Conservation (phyloP, 2,329 filamentous ascomycete species). For the Fusarium coicis region DNA sequence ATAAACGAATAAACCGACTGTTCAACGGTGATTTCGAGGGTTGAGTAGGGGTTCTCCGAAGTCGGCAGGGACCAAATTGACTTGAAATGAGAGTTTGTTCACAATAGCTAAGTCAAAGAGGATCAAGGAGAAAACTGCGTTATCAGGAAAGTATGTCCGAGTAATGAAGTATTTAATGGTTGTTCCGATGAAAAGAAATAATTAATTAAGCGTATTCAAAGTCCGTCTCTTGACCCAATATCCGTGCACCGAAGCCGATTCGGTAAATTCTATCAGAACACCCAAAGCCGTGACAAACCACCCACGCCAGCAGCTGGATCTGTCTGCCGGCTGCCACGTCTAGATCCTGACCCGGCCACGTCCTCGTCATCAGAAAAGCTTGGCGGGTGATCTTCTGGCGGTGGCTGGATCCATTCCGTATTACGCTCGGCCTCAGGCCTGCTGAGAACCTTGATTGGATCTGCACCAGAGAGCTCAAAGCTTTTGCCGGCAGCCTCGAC, state of each 20-base stretch:
- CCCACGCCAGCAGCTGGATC: not conserved
- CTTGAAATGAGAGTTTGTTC: not conserved
- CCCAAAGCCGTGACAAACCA: constrained; percentile 2
- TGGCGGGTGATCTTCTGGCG: not conserved
- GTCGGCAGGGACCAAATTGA: not conserved
- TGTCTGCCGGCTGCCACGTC: not conserved
- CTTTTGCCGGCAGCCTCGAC: not conserved
- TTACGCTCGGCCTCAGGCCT: not conserved
- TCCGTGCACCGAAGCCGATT: not conserved
- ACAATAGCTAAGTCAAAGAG: not conserved
- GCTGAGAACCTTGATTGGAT: not conserved
- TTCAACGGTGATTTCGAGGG: not conserved
- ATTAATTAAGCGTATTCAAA: not conserved
- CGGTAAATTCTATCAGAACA: not conserved
- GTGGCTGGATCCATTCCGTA: constrained; percentile 1
- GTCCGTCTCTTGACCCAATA: not conserved
- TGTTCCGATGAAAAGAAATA: too few relatives aligned
- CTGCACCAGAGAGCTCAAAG: not conserved
- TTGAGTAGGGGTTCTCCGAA: not conserved
- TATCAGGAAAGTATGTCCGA: rapidly evolving
- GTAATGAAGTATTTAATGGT: not conserved
- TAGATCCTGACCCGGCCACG: rapidly evolving
- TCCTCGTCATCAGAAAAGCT: not conserved
- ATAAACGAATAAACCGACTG: not conserved
- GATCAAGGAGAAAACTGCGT: rapidly evolving